Evolutionary conservation across 306 rosid species (phyloP).

Genomic region (Ochetophila trinervis): DNA sequence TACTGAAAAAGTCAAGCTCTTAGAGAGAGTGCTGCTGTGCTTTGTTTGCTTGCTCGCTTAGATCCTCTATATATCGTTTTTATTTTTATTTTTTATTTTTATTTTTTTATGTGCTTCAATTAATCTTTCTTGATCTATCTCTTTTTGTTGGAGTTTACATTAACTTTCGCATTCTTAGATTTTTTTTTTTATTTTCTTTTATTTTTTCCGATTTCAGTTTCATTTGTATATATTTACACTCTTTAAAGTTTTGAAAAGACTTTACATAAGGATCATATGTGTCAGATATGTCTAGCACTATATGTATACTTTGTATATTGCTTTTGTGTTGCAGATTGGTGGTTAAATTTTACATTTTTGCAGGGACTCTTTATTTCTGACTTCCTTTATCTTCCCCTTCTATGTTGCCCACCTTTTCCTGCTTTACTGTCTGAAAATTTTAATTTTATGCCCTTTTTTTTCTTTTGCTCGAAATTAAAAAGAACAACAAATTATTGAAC

Average conservation of each 20-base stretch:
- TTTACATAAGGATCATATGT: conserved; percentile 24
- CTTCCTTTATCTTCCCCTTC: conserved; percentile 16
- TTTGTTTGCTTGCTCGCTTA: too few species aligned
- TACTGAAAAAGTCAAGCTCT: too few species aligned
- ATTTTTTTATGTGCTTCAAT: neutral
- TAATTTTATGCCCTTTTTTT: neutral
- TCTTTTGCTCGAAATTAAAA: conserved; percentile 22
- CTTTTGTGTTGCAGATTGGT: conserved; percentile 20
- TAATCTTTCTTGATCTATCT: neutral
- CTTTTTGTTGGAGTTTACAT: neutral
- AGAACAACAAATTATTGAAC: conserved; percentile 10
- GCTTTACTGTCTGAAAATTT: conserved; percentile 40
- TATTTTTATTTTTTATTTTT: neutral
- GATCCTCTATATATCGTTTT: neutral
- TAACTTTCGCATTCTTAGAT: conserved; percentile 1
- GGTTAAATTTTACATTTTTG: conserved; percentile 23
- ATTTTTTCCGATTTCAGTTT: conserved; percentile 4
- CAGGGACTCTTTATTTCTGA: conserved; percentile 28
- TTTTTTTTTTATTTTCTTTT: conserved; percentile 9
- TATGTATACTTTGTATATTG: conserved; percentile 20
- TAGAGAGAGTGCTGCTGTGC: too few species aligned
- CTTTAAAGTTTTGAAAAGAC: conserved; percentile 27
- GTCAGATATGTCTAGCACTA: conserved; percentile 28
- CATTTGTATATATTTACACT: conserved; percentile 12
- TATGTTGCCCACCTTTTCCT: conserved; percentile 27